phyloP scores from a whole-genome alignment of 768 basidiomycete species.

The Tricholoma hemisulphureum region DNA sequence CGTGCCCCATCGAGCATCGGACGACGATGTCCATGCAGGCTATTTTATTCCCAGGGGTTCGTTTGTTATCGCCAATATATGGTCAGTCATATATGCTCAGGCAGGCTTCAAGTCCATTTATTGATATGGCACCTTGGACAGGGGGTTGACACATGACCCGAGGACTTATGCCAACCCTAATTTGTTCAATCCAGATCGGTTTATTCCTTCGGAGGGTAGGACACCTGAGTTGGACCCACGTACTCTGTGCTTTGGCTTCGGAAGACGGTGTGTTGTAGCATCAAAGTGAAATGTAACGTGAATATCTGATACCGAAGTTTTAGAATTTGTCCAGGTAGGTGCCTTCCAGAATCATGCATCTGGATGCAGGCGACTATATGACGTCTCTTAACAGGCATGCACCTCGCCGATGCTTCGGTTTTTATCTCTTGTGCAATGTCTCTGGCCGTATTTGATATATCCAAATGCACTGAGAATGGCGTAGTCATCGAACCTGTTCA shows the following conservation, averaged over 20 bases:
- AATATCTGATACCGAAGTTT: slow-evolving; percentile 3
- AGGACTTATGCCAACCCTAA: slow-evolving; percentile 52
- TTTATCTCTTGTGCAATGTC: slow-evolving; percentile 53
- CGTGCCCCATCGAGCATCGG: slow-evolving; percentile 53
- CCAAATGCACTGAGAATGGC: slow-evolving; percentile 45
- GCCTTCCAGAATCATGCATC: slow-evolving; percentile 6
- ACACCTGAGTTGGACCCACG: slow-evolving; percentile 56
- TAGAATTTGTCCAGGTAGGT: slow-evolving; percentile 56
- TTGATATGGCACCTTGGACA: slow-evolving; percentile 8
- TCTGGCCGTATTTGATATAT: slow-evolving; percentile 51
- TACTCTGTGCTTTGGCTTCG: slow-evolving; percentile 67
- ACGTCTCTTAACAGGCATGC: slow-evolving; percentile 37
- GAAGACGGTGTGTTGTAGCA: slow-evolving; percentile 48
- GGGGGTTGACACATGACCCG: slow-evolving; percentile 57
- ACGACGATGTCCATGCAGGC: slow-evolving; percentile 62
- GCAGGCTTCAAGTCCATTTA: slow-evolving; percentile 17
- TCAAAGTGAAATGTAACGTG: neutral
- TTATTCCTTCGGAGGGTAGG: slow-evolving; percentile 42
- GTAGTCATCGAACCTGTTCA: slow-evolving; percentile 49
- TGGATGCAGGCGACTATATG: slow-evolving; percentile 3
- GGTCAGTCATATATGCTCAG: slow-evolving; percentile 30
- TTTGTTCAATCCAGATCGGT: slow-evolving; percentile 60
- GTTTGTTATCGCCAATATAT: slow-evolving; percentile 51
- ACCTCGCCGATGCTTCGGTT: slow-evolving; percentile 54
- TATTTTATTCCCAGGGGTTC: slow-evolving; percentile 61